A percentile compares a stretch with the other conserved stretches of the same genome.
phyloP scores from a whole-genome alignment of 345 rosid species.

The Firmiana major region DNA sequence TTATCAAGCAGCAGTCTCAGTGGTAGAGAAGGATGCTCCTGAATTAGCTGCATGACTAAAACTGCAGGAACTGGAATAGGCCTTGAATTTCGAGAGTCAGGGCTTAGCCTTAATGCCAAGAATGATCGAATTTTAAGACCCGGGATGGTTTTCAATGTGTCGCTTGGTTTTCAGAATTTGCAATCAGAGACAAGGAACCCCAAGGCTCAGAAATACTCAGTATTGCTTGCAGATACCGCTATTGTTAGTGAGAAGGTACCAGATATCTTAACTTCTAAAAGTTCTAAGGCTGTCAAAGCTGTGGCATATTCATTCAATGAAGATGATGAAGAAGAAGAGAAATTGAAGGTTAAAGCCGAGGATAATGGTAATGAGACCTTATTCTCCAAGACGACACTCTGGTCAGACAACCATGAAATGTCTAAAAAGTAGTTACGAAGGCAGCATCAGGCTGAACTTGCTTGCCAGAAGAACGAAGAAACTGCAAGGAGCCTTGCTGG shows the following conservation, averaged over 20 bases:
- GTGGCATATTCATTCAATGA: constrained; percentile 54
- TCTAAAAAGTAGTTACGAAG: constrained; percentile 52
- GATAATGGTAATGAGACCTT: constrained; percentile 22
- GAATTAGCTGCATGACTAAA: constrained; percentile 41
- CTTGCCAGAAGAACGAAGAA: constrained; percentile 56
- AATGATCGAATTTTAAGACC: constrained; percentile 37
- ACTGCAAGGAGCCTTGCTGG: constrained; percentile 57
- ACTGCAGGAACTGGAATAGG: constrained; percentile 57
- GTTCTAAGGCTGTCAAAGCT: constrained; percentile 51
- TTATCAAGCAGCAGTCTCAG: constrained; percentile 44
- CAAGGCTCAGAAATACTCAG: constrained; percentile 31
- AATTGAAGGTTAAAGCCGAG: constrained; percentile 27
- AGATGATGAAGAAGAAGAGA: constrained; percentile 47
- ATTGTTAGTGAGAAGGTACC: constrained; percentile 39
- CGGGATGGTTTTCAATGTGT: constrained; percentile 52
- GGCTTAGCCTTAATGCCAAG: constrained; percentile 43
- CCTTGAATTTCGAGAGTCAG: constrained; percentile 58
- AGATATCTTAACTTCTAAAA: constrained; percentile 40
- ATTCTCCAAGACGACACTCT: constrained; percentile 45
- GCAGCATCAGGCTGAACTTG: constrained; percentile 63
- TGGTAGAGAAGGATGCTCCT: constrained; percentile 42
- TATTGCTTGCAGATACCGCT: constrained; percentile 50
- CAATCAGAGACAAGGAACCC: constrained; percentile 29
- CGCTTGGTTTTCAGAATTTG: constrained; percentile 53
- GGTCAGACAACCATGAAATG: constrained; percentile 50